Evolutionary conservation across 306 rosid genomes (phyloP).

Genomic region (Crotalaria pallida): DNA sequence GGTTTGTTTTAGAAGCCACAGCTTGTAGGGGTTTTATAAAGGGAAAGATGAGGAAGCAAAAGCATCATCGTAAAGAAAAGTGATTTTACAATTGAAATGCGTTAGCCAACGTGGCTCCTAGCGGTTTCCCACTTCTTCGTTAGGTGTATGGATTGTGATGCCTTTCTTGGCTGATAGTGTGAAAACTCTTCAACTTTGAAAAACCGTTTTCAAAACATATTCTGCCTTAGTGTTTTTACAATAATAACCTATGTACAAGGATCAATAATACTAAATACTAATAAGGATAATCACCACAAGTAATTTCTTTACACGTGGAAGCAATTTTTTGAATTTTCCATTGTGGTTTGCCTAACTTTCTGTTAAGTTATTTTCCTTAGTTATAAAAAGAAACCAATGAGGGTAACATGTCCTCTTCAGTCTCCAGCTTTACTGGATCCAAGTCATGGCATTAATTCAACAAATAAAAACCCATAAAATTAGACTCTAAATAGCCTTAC

Average conservation of each 20-base stretch:
- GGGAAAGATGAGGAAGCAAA: not conserved
- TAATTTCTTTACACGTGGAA: slow-evolving; percentile 5
- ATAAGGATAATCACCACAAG: not conserved
- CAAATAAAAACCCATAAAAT: not conserved
- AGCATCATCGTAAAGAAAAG: slow-evolving; percentile 15
- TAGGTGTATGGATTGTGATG: slow-evolving; percentile 35
- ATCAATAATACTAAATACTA: too few species aligned
- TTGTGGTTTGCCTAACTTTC: slow-evolving; percentile 41
- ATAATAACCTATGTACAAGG: not conserved
- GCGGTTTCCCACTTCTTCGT: slow-evolving; percentile 33
- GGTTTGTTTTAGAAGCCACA: slow-evolving; percentile 23
- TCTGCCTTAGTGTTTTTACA: not conserved
- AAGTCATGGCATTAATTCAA: not conserved
- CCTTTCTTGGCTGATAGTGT: slow-evolving; percentile 31
- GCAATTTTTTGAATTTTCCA: slow-evolving; percentile 13
- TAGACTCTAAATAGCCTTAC: not conserved
- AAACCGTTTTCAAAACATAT: not conserved
- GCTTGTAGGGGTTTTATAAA: slow-evolving; percentile 25
- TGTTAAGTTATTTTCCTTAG: not conserved
- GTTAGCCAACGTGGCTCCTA: slow-evolving; percentile 28
- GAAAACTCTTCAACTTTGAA: slow-evolving; percentile 40
- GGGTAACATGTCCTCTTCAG: slow-evolving; percentile 5
- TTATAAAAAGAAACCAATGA: not conserved
- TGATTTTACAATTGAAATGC: slow-evolving; percentile 33
- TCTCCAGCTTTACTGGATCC: slow-evolving; percentile 43